Conservation (phyloP, 2,329 filamentous ascomycete species). For the Sclerotinia borealis region DNA sequence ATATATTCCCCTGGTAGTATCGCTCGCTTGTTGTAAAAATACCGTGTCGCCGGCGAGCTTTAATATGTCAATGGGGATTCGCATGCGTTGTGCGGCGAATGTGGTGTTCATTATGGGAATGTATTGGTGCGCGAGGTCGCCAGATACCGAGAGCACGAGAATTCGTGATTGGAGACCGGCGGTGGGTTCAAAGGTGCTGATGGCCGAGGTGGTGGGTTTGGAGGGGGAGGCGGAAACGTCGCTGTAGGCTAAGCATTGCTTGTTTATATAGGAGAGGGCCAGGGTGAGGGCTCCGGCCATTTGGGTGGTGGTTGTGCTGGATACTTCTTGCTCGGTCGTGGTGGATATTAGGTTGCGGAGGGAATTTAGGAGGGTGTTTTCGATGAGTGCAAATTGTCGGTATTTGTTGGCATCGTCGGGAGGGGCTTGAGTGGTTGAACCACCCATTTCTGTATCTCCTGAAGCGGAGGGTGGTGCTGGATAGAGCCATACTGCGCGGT, state of each 20-base stretch:
- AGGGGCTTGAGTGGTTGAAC: slow-evolving; percentile 31
- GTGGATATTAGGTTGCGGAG: slow-evolving; percentile 65
- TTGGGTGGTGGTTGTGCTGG: slow-evolving; percentile 69
- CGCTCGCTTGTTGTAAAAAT: slow-evolving; percentile 86
- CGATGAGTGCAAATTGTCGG: slow-evolving; percentile 82
- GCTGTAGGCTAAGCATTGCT: slow-evolving; percentile 40
- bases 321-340: slow-evolving; percentile 60
- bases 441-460: slow-evolving; percentile 54
- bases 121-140: slow-evolving; percentile 79
- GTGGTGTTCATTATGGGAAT: slow-evolving; percentile 98
- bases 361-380: slow-evolving; percentile 70
- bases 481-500: slow-evolving; percentile 85
- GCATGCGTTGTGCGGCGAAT: slow-evolving; percentile 84
- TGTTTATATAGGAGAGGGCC: slow-evolving; percentile 86
- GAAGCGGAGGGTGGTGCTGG: slow-evolving; percentile 45
- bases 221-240: slow-evolving; percentile 31
- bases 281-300: slow-evolving; percentile 87
- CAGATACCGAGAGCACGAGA: slow-evolving; percentile 82
- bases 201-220: slow-evolving; percentile 20
- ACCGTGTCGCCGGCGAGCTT: slow-evolving; percentile 81
- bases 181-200: slow-evolving; percentile 29
- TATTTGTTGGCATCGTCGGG: slow-evolving; percentile 71
- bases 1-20: slow-evolving; percentile 66
- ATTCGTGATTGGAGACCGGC: slow-evolving; percentile 70
- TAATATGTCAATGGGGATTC: slow-evolving; percentile 87